Evolutionary conservation across 2,329 filamentous ascomycete species (phyloP).

Genomic region (Juglanconis oblonga): DNA sequence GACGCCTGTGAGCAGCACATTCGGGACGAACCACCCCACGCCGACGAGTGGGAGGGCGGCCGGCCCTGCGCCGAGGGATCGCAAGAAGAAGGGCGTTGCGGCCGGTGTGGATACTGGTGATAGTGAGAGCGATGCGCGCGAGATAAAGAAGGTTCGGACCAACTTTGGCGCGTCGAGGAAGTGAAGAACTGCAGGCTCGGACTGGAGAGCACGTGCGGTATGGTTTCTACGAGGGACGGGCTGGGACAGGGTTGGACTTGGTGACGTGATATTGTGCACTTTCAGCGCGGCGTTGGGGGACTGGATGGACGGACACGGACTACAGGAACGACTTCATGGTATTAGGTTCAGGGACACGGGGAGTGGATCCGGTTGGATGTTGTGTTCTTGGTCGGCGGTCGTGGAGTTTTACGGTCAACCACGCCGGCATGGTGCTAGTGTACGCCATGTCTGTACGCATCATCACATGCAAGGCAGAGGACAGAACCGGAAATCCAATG

Average conservation of each 20-base stretch:
- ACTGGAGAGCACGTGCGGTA: not conserved
- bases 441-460: not conserved
- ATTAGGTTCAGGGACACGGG: not conserved
- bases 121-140: constrained; percentile 55
- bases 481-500: too few species aligned
- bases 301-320: not conserved
- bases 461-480: not conserved
- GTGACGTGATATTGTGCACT: not conserved
- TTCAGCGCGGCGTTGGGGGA: not conserved
- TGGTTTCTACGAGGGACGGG: not conserved
- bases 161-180: constrained; percentile 56
- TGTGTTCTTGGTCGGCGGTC: not conserved
- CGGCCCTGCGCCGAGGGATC: constrained; percentile 37
- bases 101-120: constrained; percentile 37
- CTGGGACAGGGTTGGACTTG: not conserved
- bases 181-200: constrained; percentile 1
- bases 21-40: constrained; percentile 39
- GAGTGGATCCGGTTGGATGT: not conserved
- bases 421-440: not conserved
- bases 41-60: constrained; percentile 43
- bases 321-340: not conserved
- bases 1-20: constrained; percentile 54
- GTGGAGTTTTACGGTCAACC: not conserved
- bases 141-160: constrained; percentile 54
- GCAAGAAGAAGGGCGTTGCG: constrained; percentile 47